A percentile compares a stretch with the other conserved stretches of the same genome.
phyloP scores from a whole-genome alignment of 2,329 filamentous ascomycete genomes.

The Pseudocercospora cruenta region DNA sequence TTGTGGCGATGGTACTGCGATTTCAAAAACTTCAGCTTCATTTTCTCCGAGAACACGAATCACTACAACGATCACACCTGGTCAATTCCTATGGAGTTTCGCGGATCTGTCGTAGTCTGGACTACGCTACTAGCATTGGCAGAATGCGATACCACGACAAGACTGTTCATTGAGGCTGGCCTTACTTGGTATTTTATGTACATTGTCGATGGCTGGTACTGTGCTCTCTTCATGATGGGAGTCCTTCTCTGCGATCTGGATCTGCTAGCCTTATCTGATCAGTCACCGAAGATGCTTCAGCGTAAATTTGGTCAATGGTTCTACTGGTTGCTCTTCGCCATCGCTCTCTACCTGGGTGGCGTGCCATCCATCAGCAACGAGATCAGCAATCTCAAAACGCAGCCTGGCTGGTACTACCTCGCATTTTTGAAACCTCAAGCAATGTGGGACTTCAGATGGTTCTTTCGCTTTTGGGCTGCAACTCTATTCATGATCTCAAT shows the following conservation, averaged over 20 bases:
- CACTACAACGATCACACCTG: constrained; percentile 64
- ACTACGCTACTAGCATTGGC: constrained; percentile 59
- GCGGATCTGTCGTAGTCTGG: constrained; percentile 67
- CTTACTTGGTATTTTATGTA: constrained; percentile 69
- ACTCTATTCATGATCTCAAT: constrained; percentile 59
- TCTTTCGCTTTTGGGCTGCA: constrained; percentile 49
- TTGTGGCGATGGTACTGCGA: constrained; percentile 19
- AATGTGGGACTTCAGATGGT: constrained; percentile 34
- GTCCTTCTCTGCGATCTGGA: constrained; percentile 67
- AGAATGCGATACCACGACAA: constrained; percentile 53
- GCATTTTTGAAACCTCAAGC: constrained; percentile 51
- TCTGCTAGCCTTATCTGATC: constrained; percentile 42
- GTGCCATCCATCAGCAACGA: constrained; percentile 49
- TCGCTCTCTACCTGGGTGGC: constrained; percentile 62
- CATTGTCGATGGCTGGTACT: constrained; percentile 66
- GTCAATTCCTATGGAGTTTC: constrained; percentile 66
- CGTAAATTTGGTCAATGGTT: constrained; percentile 41
- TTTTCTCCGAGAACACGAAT: constrained; percentile 55
- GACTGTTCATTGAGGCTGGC: constrained; percentile 28
- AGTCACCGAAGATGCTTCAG: constrained; percentile 2
- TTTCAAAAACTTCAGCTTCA: constrained; percentile 70
- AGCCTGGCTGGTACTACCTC: constrained; percentile 48
- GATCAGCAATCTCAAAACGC: constrained; percentile 8
- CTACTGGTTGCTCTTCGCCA: constrained; percentile 56
- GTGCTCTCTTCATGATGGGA: constrained; percentile 62